Conservation (phyloP, 768 basidiomycete species). For the Rhodosporidiobolus odoratus region DNA sequence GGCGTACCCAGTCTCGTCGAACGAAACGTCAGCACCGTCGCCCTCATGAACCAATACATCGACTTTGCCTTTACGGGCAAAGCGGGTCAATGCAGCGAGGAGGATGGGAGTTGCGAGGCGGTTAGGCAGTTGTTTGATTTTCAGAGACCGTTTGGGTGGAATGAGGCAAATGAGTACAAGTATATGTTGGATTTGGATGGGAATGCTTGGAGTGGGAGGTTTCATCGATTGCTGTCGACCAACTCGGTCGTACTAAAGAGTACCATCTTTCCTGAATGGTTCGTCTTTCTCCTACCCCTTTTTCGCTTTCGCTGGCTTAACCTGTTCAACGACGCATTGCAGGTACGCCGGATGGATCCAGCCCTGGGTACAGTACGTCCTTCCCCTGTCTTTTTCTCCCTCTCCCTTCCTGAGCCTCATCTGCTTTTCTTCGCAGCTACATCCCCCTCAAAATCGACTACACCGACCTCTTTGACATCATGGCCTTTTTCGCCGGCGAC, state of each 20-base stretch:
- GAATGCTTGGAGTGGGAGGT: slow-evolving; percentile 47
- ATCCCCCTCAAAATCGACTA: slow-evolving; percentile 44
- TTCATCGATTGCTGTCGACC: slow-evolving; percentile 40
- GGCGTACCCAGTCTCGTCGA: slow-evolving; percentile 36
- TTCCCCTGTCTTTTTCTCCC: neutral
- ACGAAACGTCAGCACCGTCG: slow-evolving; percentile 18
- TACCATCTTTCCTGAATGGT: slow-evolving; percentile 49
- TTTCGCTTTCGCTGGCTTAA: neutral
- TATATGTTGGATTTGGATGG: slow-evolving; percentile 87
- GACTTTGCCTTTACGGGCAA: slow-evolving; percentile 81
- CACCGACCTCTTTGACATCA: slow-evolving; percentile 57
- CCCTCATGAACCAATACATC: slow-evolving; percentile 72
- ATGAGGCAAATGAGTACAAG: slow-evolving; percentile 85
- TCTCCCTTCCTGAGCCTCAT: neutral
- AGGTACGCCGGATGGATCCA: slow-evolving; percentile 87
- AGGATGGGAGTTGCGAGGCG: slow-evolving; percentile 57
- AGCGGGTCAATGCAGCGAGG: slow-evolving; percentile 64
- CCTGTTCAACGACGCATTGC: slow-evolving; percentile 57
- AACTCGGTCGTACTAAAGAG: slow-evolving; percentile 50
- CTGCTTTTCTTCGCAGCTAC: slow-evolving; percentile 22
- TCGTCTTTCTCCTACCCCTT: neutral
- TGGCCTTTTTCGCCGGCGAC: slow-evolving; percentile 68
- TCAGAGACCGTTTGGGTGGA: slow-evolving; percentile 68
- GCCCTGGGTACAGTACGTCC: slow-evolving; percentile 62
- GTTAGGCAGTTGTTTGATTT: slow-evolving; percentile 49